Evolutionary conservation across 257 asterid species (phyloP), one percentile per base, ranked within the genome.

Genomic region (Pogostemon cablin): DNA sequence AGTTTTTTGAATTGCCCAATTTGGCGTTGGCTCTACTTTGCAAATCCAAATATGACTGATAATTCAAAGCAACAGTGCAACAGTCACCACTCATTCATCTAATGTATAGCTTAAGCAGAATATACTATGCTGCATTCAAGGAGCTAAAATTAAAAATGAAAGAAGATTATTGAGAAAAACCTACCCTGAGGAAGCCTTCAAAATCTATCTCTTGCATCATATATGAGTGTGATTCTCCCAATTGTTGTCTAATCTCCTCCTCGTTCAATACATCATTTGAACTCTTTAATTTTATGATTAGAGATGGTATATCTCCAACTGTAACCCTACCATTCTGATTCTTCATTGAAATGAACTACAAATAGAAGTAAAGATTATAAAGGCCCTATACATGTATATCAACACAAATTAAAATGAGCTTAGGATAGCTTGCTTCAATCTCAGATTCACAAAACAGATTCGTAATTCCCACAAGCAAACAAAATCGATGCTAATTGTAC

Each of bases 151-250:
- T 17, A 63, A 68, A 35, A 38, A 56, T 25, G 32, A 67, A 75
- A 64, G 32, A 10, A 57, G 4, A 42, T 37, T 9, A 54, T 61
- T 9, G 3, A 38, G 49, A 67, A 54, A 38, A 42, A 69, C 83
- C 77, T 80, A 93, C 99, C 92, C 83, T 86, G 77, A 95, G 96
- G 77, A 95, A 95, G 72, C 89, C 96, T 86, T 95, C 98, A 62
- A 95, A 95, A 72, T 88, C 98, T 60, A 91, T 81, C 89, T 95
- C 98, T 42, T 61, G 67, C 39, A 71, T 81, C 77, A 75, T 50
- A 43, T 87, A 91, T 59, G 86, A 75, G 77, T 78, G 72, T 4
- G 87, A 76, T 70, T 89, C 93, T 38, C 67, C 86, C 80, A 91
- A 67, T 61, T 72, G 73, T 70, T 42, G 76, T 73, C 77, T 83